Evolutionary conservation across 495 filamentous ascomycete genomes (phyloP), one percentile per base, ranked within the genome.

Genomic region (Melanomma pulvis-pyrius): DNA sequence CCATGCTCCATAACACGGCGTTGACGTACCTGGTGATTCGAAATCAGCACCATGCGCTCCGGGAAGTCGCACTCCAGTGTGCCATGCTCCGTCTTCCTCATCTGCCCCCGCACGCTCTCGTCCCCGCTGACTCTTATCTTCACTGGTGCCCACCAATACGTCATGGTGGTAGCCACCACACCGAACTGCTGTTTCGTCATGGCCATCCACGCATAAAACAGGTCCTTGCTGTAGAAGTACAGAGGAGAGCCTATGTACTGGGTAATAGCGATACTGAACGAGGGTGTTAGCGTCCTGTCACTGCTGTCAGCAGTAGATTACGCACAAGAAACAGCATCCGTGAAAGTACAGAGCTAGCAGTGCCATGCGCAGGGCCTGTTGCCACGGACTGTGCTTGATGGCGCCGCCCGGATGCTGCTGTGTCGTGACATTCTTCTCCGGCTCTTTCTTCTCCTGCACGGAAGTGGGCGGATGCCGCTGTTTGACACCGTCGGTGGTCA

Each of bases 91-190:
- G 82, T 87, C 73, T 85, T 80, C 58, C 81, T 74, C 22, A 94
- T 77, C 78, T 93, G 85, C 25, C 85, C 88, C 24, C 85, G 81
- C 48, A 93, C 87, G 59, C 83, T 88, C 63, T 82, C 82, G 77
- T 93, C 89, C 8, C 90, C 90, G 74, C 88, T 92, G 59, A 93
- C 86, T 48, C 89, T 82, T 49, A 94, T 85, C 12, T 84, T 77
- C 1, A 89, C 92, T 8, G 91, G 91, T 51, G 83, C 84, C 89
- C 88, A 94, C 87, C 88, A 91, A 65, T 92, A 83, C 21, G 90
- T 92, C 80, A 92, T 85, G 22, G 86, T 89, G 13, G 85, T 90
- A 59, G 88, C 84, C 25, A 90, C 69, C 5, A 93, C 75, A 26
- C 89, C 90, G 73, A 92, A 93, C 32, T 81, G 85, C 61, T 87